Base-by-base conservation (phyloP, 225 moss, liverwort and hornwort species). In the Marchantia paleacea region DNA sequence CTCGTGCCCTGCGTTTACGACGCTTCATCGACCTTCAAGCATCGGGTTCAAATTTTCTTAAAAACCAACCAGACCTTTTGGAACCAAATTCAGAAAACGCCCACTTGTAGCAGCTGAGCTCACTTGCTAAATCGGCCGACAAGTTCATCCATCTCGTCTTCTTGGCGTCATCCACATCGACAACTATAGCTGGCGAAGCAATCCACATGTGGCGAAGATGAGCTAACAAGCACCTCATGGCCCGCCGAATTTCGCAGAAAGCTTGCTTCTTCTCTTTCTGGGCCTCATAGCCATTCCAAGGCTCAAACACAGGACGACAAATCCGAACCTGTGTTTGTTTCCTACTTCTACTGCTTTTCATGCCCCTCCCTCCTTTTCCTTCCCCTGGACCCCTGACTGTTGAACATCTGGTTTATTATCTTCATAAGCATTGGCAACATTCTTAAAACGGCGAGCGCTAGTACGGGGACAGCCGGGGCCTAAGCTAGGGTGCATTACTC, bases 11-110 rank as follows among this genome's bases (percentile, higher is more conserved):
- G 66, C 66, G 66, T 66, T 22, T 66, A 9, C 66, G 25, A 66
- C 66, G 66, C 66, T 66, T 29, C 52, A 81, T 58, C 25, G 53
- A 39, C 76, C 61, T 7, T 47, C 69, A 76, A 54, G 83, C 80
- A 76, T 76, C 75, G 10, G 61, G 29, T 60, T 80, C 69, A 62
- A 80, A 83, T 70, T 80, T 72, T 75, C 74, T 74, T 67, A 83
- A 55, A 74, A 79, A 69, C 83, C 74, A 79, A 13, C 66, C 57
- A 79, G 31, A 75, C 69, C 70, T 79, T 68, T 76, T 61, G 54
- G 31, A 14, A 53, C 8, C 77, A 13, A 4, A 57, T 61, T 61
- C 58, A 18, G 18, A 62, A 24, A 8, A 51, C 47, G 22, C 63
- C 64, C n/a, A 48, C 39, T 73, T 53, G 52, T 13, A 49, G 77